phyloP scores from a whole-genome alignment of 805 yeast genomes.

The Candida andamanensis region DNA sequence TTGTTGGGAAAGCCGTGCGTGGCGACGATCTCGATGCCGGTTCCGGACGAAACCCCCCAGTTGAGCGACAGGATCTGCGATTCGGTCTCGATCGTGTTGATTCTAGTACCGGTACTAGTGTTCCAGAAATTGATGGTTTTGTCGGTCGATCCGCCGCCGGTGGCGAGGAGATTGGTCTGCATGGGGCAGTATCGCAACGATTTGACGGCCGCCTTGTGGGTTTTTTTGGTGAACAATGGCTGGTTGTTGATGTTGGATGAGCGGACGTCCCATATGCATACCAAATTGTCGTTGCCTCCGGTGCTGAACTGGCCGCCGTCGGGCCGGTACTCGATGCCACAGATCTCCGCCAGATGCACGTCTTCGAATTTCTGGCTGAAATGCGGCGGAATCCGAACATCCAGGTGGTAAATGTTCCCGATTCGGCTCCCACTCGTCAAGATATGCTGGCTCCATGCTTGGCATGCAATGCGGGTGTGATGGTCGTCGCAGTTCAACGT shows the following conservation, averaged over 20 bases:
- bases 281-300: constrained; percentile 93
- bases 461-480: constrained; percentile 69
- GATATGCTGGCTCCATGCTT: constrained; percentile 78
- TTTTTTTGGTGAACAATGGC: constrained; percentile 71
- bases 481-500: constrained; percentile 67
- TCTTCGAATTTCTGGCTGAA: constrained; percentile 48
- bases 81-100: constrained; percentile 84
- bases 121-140: constrained; percentile 93
- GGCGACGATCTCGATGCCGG: constrained; percentile 81
- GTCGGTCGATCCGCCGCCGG: constrained; percentile 95
- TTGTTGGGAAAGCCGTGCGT: constrained; percentile 93
- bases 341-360: constrained; percentile 78
- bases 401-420: constrained; percentile 83
- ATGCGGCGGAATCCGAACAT: constrained; percentile 81
- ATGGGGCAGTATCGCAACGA: constrained; percentile 95
- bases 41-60: constrained; percentile 78
- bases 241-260: constrained; percentile 14
- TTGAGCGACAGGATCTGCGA: constrained; percentile 90
- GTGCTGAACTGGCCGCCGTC: constrained; percentile 86
- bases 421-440: constrained; percentile 83
- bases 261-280: constrained; percentile 89
- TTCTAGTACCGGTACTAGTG: constrained; percentile 80
- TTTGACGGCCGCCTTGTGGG: constrained; percentile 92
- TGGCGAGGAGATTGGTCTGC: constrained; percentile 75
- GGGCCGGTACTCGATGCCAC: constrained; percentile 80